Conservation (phyloP, 2,329 filamentous ascomycete genomes). For the Apiospora sp. region DNA sequence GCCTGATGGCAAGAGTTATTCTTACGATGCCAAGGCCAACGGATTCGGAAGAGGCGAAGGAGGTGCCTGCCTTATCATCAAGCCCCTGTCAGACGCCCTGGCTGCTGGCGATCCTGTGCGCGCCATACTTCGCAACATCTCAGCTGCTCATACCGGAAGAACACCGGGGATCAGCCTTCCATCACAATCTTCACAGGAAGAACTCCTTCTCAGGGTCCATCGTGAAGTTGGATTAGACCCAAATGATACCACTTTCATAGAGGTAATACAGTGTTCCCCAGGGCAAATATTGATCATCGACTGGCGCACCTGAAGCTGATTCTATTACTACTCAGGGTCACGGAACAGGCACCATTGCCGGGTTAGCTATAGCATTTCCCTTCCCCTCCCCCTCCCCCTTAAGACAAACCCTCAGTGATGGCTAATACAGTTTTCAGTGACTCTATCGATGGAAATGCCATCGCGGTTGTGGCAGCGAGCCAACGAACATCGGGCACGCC, state of each 20-base stretch:
- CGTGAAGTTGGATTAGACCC: conserved; percentile 22
- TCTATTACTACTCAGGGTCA: conserved; percentile 34
- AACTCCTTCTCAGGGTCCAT: conserved; percentile 28
- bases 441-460: conserved; percentile 34
- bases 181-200: conserved; percentile 26
- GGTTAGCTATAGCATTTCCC: conserved; percentile 39
- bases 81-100: conserved; percentile 42
- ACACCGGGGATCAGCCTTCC: conserved; percentile 30
- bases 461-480: conserved; percentile 34
- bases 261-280: no score
- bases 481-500: conserved; percentile 34
- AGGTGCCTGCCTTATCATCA: conserved; percentile 43
- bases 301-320: no score
- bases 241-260: conserved; percentile 17
- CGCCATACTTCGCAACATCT: conserved; percentile 40
- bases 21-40: conserved; percentile 32
- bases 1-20: conserved; percentile 25
- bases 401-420: no score
- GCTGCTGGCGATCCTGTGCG: conserved; percentile 45
- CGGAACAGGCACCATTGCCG: conserved; percentile 46
- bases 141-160: conserved; percentile 32
- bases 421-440: conserved; percentile 25
- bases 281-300: no score
- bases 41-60: conserved; percentile 47
- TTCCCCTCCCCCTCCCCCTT: conserved; percentile 25